Evolutionary conservation across 164 flowering plant genomes (phyloP).

Genomic region (Malania oleifera): DNA sequence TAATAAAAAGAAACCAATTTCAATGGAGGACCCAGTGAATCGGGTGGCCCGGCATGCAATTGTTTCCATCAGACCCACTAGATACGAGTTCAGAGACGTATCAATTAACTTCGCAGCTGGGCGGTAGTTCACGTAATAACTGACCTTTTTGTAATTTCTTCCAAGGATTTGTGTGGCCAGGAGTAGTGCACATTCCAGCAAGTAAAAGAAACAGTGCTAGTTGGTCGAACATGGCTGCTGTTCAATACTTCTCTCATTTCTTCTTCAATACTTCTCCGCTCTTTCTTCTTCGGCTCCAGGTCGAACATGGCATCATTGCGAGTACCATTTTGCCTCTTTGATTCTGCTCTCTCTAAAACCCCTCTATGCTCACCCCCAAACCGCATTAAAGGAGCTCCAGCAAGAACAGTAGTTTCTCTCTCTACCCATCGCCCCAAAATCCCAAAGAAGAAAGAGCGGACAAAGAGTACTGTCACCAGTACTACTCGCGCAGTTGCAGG

Average conservation of each 20-base stretch:
- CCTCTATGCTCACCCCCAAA: neutral
- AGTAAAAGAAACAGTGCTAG: too few relatives aligned
- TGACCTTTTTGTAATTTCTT: too few relatives aligned
- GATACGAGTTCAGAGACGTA: too few relatives aligned
- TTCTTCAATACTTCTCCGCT: neutral
- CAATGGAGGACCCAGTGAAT: too few relatives aligned
- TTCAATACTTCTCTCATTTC: conserved; percentile 6
- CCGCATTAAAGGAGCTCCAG: neutral
- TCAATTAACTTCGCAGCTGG: too few relatives aligned
- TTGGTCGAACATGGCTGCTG: too few relatives aligned
- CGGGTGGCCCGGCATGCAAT: too few relatives aligned
- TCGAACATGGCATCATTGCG: conserved; percentile 4
- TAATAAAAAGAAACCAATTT: too few relatives aligned
- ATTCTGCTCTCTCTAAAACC: conserved; percentile 3
- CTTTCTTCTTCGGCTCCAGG: neutral
- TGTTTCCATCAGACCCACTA: too few relatives aligned
- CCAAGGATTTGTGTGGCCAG: conserved; percentile 11
- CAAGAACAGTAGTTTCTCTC: neutral
- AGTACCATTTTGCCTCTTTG: conserved; percentile 7
- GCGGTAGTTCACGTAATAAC: too few relatives aligned
- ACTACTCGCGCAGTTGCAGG: conserved; percentile 32
- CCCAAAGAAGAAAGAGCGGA: conserved; percentile 3
- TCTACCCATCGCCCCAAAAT: too few relatives aligned
- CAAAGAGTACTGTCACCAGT: too few relatives aligned
- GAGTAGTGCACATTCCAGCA: conserved; percentile 4